phyloP scores from a whole-genome alignment of 75 land plant species.

The Pinus albicaulis region DNA sequence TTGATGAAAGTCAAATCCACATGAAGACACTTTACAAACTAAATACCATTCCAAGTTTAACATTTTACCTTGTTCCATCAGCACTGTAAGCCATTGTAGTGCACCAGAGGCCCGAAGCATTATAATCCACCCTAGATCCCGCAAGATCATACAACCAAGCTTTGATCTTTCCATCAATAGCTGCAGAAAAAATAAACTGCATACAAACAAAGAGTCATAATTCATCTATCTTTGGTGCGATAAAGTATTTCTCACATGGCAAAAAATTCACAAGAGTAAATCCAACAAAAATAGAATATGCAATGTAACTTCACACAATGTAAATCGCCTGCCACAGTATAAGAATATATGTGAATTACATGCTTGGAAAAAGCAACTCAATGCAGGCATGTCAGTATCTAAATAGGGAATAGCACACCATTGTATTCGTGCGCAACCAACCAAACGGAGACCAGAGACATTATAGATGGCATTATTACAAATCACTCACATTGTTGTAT shows the following conservation, averaged over 20 bases:
- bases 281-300: background rate
- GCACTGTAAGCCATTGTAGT: conserved; percentile 37
- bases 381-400: too few relatives aligned
- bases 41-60: background rate
- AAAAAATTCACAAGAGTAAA: too few relatives aligned
- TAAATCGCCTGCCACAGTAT: too few relatives aligned
- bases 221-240: background rate
- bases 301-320: background rate
- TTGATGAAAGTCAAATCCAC: too few relatives aligned
- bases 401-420: too few relatives aligned
- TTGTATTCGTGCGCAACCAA: too few relatives aligned
- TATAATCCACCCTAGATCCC: conserved; percentile 32
- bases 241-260: background rate
- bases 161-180: conserved; percentile 64
- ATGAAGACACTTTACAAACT: too few relatives aligned
- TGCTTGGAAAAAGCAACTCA: too few relatives aligned
- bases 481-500: too few relatives aligned
- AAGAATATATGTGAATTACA: too few relatives aligned
- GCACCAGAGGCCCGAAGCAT: conserved; percentile 32
- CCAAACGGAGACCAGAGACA: too few relatives aligned
- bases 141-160: conserved; percentile 30
- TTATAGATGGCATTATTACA: too few relatives aligned
- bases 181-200: conserved; percentile 90
- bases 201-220: conserved; percentile 9
- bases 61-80: conserved; percentile 46